Conservation (phyloP, 257 asterid species). For the Salvia splendens region DNA sequence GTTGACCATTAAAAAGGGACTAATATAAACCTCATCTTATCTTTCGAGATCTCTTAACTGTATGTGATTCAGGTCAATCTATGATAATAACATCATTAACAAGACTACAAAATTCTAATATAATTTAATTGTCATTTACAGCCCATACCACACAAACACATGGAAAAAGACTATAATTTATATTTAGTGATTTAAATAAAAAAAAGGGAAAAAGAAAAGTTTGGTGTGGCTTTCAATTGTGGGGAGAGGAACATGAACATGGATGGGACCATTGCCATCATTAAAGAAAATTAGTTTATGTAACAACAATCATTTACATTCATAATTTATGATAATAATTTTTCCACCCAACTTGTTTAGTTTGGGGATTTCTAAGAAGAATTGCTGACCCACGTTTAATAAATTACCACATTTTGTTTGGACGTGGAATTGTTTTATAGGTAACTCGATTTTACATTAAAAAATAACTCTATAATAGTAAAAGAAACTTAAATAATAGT, state of each 20-base stretch:
- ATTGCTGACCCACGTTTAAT: conserved; percentile 46
- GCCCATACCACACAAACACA: conserved; percentile 35
- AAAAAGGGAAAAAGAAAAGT: conserved; percentile 15
- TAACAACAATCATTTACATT: conserved; percentile 39
- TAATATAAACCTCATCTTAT: conserved; percentile 34
- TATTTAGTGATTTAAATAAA: conserved; percentile 19
- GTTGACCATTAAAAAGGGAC: conserved; percentile 49
- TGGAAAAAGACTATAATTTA: conserved; percentile 30
- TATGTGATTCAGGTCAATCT: conserved; percentile 39
- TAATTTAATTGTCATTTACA: conserved; percentile 24
- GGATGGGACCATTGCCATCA: conserved; percentile 53
- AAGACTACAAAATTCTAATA: conserved; percentile 12
- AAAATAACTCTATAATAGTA: too few relatives aligned
- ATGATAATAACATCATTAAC: conserved; percentile 32
- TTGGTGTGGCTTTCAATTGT: conserved; percentile 40
- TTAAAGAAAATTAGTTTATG: conserved; percentile 40
- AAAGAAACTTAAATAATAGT: too few relatives aligned
- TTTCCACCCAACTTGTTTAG: conserved; percentile 45
- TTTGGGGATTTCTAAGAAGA: conserved; percentile 45
- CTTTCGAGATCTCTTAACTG: conserved; percentile 40
- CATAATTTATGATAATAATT: conserved; percentile 29
- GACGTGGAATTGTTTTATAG: background rate
- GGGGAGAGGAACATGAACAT: conserved; percentile 41
- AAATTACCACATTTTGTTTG: background rate
- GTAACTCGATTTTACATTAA: background rate